phyloP scores from a whole-genome alignment of 2,329 filamentous ascomycete genomes.

The Penicillium nordicum region DNA sequence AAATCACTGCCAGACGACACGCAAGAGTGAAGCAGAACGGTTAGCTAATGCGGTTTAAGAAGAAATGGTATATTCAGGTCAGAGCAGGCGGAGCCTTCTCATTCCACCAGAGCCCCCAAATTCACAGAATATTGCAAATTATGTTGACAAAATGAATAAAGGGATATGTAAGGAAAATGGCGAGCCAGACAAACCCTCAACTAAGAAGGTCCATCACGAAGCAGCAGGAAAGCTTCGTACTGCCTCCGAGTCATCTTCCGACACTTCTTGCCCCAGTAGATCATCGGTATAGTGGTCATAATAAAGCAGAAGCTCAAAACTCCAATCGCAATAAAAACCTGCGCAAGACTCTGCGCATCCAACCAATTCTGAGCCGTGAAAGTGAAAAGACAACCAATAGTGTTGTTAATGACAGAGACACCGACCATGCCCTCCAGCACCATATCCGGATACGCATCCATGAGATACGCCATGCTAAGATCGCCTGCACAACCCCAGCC shows the following conservation, averaged over 20 bases:
- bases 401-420: constrained; percentile 57
- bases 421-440: constrained; percentile 59
- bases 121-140: not conserved
- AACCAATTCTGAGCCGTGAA: constrained; percentile 53
- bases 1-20: not conserved
- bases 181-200: not conserved
- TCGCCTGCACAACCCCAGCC: constrained; percentile 59
- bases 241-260: constrained; percentile 48
- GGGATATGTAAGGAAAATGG: not conserved
- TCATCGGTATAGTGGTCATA: constrained; percentile 53
- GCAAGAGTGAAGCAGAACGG: not conserved
- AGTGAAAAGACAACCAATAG: constrained; percentile 53
- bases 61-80: not conserved
- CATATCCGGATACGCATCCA: constrained; percentile 57
- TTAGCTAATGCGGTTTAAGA: not conserved
- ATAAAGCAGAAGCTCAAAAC: constrained; percentile 52
- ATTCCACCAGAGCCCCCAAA: no score
- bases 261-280: constrained; percentile 51
- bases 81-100: not conserved
- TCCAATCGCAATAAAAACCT: constrained; percentile 53
- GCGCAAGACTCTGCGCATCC: constrained; percentile 42
- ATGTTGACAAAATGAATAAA: not conserved
- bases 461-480: constrained; percentile 54
- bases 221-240: constrained; percentile 49
- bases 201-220: constrained; percentile 39